Conservation (phyloP, 441 rosid genomes). For the Flueggea neowawraea region DNA sequence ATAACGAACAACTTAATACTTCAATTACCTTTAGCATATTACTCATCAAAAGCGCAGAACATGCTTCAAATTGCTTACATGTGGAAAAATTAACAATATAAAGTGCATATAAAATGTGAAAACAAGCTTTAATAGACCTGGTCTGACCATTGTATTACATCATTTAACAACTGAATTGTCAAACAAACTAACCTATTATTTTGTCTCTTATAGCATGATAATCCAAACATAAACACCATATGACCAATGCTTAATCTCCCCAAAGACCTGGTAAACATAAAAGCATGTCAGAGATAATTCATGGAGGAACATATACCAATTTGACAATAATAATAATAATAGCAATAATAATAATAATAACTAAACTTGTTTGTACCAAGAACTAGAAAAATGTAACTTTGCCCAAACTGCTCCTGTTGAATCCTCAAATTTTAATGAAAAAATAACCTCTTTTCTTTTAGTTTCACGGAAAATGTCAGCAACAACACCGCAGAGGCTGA, state of each 20-base stretch:
- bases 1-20: conserved; percentile 12
- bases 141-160: no score
- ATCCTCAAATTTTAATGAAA: conserved; percentile 72
- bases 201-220: conserved; percentile 60
- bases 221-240: conserved; percentile 61
- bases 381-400: conserved; percentile 63
- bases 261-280: conserved; percentile 58
- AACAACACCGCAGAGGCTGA: conserved; percentile 84
- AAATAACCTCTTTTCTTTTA: conserved; percentile 35
- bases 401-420: conserved; percentile 67
- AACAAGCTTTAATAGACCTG: no score
- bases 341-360: no score
- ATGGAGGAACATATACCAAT: neutral
- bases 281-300: neutral
- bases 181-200: conserved; percentile 40
- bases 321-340: no score
- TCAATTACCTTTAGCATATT: no score
- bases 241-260: conserved; percentile 85
- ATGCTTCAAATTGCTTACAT: no score
- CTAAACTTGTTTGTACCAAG: conserved; percentile 47
- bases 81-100: no score
- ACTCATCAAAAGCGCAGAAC: no score
- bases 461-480: conserved; percentile 43
- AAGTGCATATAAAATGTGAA: no score
- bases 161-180: neutral